These are phyloP conservation scores for Phytophthora pisi DNA, from an alignment of 352 stramenopile species.

Conservation along the genomic window DNA sequence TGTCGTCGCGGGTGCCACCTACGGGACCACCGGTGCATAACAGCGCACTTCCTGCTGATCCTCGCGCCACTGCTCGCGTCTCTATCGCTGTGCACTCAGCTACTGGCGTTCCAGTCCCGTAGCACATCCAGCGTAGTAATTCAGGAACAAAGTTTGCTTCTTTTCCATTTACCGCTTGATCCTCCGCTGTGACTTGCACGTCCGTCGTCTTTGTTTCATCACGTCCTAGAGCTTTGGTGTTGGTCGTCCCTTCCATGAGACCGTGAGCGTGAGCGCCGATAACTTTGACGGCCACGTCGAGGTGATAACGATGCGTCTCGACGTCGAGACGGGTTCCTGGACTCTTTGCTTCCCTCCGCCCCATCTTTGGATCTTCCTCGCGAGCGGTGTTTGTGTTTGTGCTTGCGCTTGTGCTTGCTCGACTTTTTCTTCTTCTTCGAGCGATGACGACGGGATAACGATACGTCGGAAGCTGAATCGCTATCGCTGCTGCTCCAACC, in stretches of 20 bases:
- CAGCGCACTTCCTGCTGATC: conserved; percentile 36
- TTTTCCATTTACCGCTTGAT: not conserved
- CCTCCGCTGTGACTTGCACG: not conserved
- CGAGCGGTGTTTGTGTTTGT: conserved; percentile 17
- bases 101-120: conserved; percentile 33
- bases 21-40: conserved; percentile 45
- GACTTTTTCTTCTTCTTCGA: conserved; percentile 38
- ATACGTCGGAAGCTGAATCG: conserved; percentile 23
- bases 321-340: conserved; percentile 3
- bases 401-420: conserved; percentile 23
- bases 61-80: conserved; percentile 39
- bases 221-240: conserved; percentile 1
- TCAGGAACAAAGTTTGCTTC: not conserved
- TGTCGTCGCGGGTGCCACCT: conserved; percentile 41
- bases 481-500: conserved; percentile 13
- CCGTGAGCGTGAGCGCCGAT: conserved; percentile 14
- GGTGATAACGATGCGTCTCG: conserved; percentile 17
- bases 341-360: not conserved
- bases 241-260: conserved; percentile 4
- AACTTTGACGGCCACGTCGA: not conserved
- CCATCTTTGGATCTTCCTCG: conserved; percentile 14
- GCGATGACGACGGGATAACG: conserved; percentile 14
- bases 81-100: conserved; percentile 34
- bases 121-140: not conserved
- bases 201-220: not conserved